Base-by-base conservation (phyloP, 768 basidiomycete genomes). In the Paxillus involutus region DNA sequence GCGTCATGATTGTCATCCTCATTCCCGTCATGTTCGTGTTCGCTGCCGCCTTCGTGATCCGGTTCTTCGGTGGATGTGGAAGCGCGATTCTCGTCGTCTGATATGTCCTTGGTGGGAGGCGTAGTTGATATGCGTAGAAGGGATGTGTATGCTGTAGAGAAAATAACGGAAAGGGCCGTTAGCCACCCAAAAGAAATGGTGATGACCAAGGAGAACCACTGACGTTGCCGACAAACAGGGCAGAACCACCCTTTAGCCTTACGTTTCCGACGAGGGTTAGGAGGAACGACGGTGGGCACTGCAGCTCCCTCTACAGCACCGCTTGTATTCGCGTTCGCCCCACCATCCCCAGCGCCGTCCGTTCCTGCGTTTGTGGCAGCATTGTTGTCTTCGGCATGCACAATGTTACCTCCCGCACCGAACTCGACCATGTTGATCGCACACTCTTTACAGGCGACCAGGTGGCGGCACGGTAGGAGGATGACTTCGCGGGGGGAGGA, bases 201-300 rank as follows among this genome's bases (percentile, higher is more conserved):
- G 12, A 9, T n/a, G 14, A 13, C 11, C 19, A 47, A 46, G 21
- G 39, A 41, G 53, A 40, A 53, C 50, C 6, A 80, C 91, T 70
- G 66, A 94, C 92, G 93, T 79, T 94, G 94, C 60, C 94, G 82
- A 70, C 94, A 96, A 46, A 98, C 91, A 29, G 94, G 94, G 68
- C 94, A 98, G 80, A 89, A 92, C 94, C 94, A 98, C 6, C 94
- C 94, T 72, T 98, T 98, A 0, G 92, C 89, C 75, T 92, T 95
- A 61, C 93, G 80, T 77, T 94, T 95, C 66, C 94, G 78, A 56
- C 92, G 79, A 5, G 80, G 70, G 52, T 77, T 75, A 14, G 76
- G 71, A 30, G 72, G 59, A 11, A 73, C 51, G 4, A 65, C 30
- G 32, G 46, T 10, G n/a, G 66, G 51, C 24, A 62, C 47, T 11